phyloP scores from a whole-genome alignment of 495 filamentous ascomycete genomes.

The Aspergillus heteromorphus region DNA sequence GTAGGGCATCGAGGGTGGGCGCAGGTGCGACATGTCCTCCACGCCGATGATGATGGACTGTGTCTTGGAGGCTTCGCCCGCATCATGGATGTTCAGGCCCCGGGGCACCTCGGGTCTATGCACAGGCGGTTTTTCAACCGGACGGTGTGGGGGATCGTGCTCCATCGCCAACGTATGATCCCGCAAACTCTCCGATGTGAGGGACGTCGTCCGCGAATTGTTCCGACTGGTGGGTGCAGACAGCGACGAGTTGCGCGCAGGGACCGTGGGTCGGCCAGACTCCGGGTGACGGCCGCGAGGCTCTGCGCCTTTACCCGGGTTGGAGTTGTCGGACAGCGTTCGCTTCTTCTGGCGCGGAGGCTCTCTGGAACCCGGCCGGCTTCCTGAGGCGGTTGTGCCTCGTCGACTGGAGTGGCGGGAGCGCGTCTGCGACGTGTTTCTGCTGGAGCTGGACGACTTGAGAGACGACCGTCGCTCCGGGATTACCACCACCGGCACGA shows the following conservation, averaged over 20 bases:
- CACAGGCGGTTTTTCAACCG: slow-evolving; percentile 19
- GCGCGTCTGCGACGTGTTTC: slow-evolving; percentile 28
- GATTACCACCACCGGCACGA: slow-evolving; percentile 67
- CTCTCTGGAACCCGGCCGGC: slow-evolving; percentile 30
- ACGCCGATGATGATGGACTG: slow-evolving; percentile 27
- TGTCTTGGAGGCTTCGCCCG: slow-evolving; percentile 17
- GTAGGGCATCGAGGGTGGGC: slow-evolving; percentile 41
- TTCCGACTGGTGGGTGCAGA: slow-evolving; percentile 68
- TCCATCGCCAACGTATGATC: slow-evolving; percentile 49
- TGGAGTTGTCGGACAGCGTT: slow-evolving; percentile 35
- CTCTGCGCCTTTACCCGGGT: slow-evolving; percentile 18
- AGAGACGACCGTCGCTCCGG: slow-evolving; percentile 64
- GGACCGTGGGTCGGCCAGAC: slow-evolving; percentile 51
- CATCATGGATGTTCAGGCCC: slow-evolving; percentile 3
- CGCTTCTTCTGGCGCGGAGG: slow-evolving; percentile 26
- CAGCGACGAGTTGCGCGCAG: slow-evolving; percentile 57
- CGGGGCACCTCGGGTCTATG: slow-evolving; percentile 3
- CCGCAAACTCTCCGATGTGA: slow-evolving; percentile 62
- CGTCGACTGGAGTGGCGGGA: slow-evolving; percentile 29
- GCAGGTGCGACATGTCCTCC: slow-evolving; percentile 34
- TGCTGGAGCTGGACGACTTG: slow-evolving; percentile 43
- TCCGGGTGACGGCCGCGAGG: slow-evolving; percentile 24
- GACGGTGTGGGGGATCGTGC: slow-evolving; percentile 22
- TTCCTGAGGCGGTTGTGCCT: slow-evolving; percentile 29
- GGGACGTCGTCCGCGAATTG: slow-evolving; percentile 57